Base-by-base conservation (phyloP, 1,284 basidiomycete genomes). In the Hymenochaete sp. region DNA sequence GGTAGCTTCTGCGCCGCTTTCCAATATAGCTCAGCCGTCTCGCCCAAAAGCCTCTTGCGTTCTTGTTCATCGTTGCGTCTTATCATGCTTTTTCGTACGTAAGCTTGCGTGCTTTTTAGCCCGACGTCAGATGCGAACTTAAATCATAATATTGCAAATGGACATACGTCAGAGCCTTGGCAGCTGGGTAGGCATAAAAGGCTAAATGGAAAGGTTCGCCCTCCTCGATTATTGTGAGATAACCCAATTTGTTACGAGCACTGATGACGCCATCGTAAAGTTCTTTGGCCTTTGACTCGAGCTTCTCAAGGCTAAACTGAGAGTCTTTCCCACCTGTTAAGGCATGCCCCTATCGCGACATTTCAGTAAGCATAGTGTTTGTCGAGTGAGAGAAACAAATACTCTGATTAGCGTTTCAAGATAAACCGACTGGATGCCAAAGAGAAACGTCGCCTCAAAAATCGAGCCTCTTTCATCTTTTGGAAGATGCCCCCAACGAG, bases 401-500 rank as follows among this genome's bases (percentile, higher is more conserved):
- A 54, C 52, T 27, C 49, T 28, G 22, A 54, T 42, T 11, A 48
- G 47, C 4, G 44, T 44, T 22, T 52, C 35, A n/a, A 48, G 36
- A 25, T 50, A 49, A 18, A 54, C 19, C 7, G 37, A 32, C 10
- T 40, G 39, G 28, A 54, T 51, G 14, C 52, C 51, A n/a, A 44
- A 48, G 13, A 53, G 18, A 44, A 55, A 55, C 10, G 51, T 52
- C 10, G 45, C 28, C 28, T 48, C 48, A 32, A 55, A 55, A 18
- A 55, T 51, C 3, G 41, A 28, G 3, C 54, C 54, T 10, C 54
- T 47, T 10, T 54, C 45, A 8, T 47, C 45, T 22, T 29, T 51
- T 14, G 21, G 9, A 7, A 52, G 50, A 22, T 48, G 36, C 8
- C 28, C 22, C 54, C 54, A 54, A 24, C 47, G 41, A 16, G 46